Evolutionary conservation across 441 rosid species (phyloP), one percentile per base, ranked within the genome.

Genomic region (Syzygium syzygioides): DNA sequence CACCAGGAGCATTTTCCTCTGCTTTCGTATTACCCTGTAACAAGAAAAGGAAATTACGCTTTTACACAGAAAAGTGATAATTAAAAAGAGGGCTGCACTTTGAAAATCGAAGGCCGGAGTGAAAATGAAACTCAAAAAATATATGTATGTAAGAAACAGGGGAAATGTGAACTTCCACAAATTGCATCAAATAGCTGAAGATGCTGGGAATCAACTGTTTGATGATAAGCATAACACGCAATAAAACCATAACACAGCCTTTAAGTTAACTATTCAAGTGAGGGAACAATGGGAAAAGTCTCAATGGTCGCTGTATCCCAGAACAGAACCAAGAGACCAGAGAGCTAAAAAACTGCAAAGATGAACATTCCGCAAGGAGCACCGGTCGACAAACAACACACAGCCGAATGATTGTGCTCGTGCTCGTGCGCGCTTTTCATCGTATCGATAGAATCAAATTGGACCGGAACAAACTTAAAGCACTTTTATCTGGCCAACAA

Each of bases 1-100:
- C 96, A 90, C 98, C 98, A 56, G 96, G 96, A 25, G 97, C 95
- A 85, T 98, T 95, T 92, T 98, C 99, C 88, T 96, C 99, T 66
- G 92, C 94, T 89, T 96, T 95, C 13, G 93, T 66, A 54, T 91
- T 95, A 59, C 91, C 95, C 99, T 96, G 92, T 88, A 90, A 86
- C 32, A 28, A 62, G 55, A 57, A 88, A 55, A 90, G 64, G 86
- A 57, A 79, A 87, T 11, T 4, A 23, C 13, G 11, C 6, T 76
- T 76, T 23, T 26, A 41, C 2, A 30, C 53, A 76, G 84, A 76
- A 76, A 76, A 41, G 18, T 23, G 30, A 41, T 6, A 13, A 41
- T 41, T 3, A 41, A 76, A 41, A 37, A 41, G 53, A 23, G 84
- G 84, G 84, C 53, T 30, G 84, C 53, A 76, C 53, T 76, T 76